Base-by-base conservation (phyloP, 495 filamentous ascomycete species). In the Hyaloscypha finlandica region DNA sequence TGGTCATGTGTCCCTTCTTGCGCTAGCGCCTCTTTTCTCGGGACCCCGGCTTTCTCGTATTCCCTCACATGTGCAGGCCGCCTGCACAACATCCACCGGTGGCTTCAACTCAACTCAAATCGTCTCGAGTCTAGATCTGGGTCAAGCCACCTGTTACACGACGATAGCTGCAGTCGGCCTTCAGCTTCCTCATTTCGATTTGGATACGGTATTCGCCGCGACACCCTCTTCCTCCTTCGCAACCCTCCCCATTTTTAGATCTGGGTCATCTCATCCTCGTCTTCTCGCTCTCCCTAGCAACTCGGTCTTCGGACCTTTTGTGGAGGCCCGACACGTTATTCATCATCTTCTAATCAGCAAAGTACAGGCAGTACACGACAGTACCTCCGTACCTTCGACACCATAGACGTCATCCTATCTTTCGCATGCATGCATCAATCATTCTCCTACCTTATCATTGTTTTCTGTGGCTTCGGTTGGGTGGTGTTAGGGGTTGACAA, bases 1-100 rank as follows among this genome's bases (percentile, higher is more conserved):
- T 67, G 68, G 68, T 71, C 68, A 67, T 61, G 68, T 33, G 64
- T 32, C 42, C 42, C 42, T 19, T 19, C 42, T 57, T 22, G 30
- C 29, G 32, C 22, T 59, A 42, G 53, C 53, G 53, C 53, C 8
- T 8, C 53, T 11, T 48, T 12, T 6, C 16, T 19, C 16, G 11
- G 42, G 9, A 11, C 42, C 42, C 42, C 42, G 42, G 42, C 42
- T 32, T 60, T 42, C 61, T 68, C 66, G 66, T 63, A 68, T 63
- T 53, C 29, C 60, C 66, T 63, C 66, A 66, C 64, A 59, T 59
- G 64, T 37, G 45, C 54, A 59, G 42, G 42, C 42, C 42, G 16
- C 42, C 53, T 56, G 53, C 53, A 56, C 53, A 56, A 56, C 53
- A 56, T 25, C 25, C 25, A 25, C 25, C 25, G 25, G 2, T 25